These are phyloP conservation scores for Euphrasia arctica DNA, from an alignment of 305 asterid species.

Conservation along the genomic window DNA sequence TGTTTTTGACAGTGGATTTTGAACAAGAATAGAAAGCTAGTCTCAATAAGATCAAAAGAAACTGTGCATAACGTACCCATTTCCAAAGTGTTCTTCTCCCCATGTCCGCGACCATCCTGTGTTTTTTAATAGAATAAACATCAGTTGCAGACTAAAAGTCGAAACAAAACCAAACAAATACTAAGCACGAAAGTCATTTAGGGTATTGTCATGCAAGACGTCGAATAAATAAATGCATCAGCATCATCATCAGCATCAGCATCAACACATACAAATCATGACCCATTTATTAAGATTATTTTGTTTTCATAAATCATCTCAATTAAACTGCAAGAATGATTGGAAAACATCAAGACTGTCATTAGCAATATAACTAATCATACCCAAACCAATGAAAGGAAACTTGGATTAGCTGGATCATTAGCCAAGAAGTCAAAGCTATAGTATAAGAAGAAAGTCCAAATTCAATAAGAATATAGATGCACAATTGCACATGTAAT, in stretches of 20 bases:
- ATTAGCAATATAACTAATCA: too few species aligned
- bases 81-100: constrained; percentile 99
- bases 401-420: too few species aligned
- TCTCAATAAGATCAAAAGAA: not conserved
- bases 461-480: too few species aligned
- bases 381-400: too few species aligned
- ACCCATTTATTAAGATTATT: not conserved
- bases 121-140: constrained; percentile 1
- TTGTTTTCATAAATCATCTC: too few species aligned
- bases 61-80: constrained; percentile 54
- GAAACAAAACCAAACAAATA: constrained; percentile 6
- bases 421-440: too few species aligned
- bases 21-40: not conserved
- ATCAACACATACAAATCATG: not conserved
- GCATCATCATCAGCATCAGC: too few species aligned
- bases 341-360: too few species aligned
- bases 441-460: too few species aligned
- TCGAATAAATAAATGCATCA: constrained; percentile 1
- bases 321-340: too few species aligned
- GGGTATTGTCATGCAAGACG: not conserved
- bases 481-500: too few species aligned
- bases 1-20: not conserved
- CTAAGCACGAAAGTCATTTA: not conserved
- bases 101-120: constrained; percentile 99
- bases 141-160: not conserved